These are phyloP conservation scores for Cystobasidiaceae sp. DNA, from an alignment of 1,284 basidiomycete genomes.

Conservation along the genomic window DNA sequence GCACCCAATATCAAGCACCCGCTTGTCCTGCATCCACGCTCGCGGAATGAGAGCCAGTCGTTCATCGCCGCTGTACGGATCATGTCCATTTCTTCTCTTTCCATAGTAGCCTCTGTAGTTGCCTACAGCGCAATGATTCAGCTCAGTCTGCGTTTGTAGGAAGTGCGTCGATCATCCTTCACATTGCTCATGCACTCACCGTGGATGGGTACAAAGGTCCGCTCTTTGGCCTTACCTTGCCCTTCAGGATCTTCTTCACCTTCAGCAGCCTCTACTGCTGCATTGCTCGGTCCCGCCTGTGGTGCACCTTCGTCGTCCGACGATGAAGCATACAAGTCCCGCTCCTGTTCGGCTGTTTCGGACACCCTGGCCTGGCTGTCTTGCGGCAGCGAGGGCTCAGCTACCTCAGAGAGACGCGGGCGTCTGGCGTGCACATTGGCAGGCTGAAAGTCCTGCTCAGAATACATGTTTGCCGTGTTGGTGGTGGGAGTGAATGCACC, in stretches of 20 bases:
- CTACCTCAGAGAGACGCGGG: neutral
- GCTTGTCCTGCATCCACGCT: conserved; percentile 54
- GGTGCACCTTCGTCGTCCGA: neutral
- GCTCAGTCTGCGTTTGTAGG: neutral
- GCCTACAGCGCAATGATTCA: no score
- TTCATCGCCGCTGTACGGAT: conserved; percentile 27
- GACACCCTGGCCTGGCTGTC: no score
- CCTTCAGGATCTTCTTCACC: neutral
- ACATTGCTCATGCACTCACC: no score
- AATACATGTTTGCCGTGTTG: no score
- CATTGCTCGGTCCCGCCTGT: neutral
- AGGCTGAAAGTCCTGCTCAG: neutral
- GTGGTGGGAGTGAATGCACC: no score
- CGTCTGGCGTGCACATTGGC: neutral
- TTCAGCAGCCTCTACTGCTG: neutral
- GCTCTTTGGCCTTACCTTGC: conserved; percentile 11
- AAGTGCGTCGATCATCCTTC: no score
- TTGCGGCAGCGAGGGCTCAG: neutral
- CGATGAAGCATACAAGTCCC: no score
- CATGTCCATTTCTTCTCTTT: conserved; percentile 56
- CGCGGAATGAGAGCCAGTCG: conserved; percentile 58
- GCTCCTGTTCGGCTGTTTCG: neutral
- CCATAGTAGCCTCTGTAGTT: conserved; percentile 59
- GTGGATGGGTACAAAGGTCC: conserved; percentile 14
- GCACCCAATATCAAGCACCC: conserved; percentile 72